phyloP scores from a whole-genome alignment of 306 rosid genomes.

The Inga oerstediana region DNA sequence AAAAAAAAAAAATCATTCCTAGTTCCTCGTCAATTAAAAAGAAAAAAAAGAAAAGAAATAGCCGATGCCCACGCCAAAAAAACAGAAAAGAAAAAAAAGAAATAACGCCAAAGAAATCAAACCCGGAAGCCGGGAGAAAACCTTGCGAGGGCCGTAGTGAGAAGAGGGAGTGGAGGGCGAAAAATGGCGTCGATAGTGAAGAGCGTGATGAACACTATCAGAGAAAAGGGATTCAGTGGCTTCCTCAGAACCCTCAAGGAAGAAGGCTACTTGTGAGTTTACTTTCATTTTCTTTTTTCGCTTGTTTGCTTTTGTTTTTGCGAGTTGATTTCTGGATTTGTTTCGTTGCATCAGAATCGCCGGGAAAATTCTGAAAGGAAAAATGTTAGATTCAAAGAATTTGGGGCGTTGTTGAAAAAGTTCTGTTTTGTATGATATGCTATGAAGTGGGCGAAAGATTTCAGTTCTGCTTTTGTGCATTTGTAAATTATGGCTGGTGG shows the following conservation, averaged over 20 bases:
- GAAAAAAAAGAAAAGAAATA: too few relatives aligned
- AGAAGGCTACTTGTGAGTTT: constrained; percentile 74
- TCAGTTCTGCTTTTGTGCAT: background rate
- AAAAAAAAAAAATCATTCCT: too few relatives aligned
- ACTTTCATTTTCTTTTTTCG: background rate
- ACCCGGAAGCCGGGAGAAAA: background rate
- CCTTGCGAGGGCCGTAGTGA: background rate
- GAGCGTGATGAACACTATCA: constrained; percentile 60
- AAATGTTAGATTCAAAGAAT: constrained; percentile 11
- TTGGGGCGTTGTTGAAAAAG: background rate
- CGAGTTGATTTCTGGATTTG: background rate
- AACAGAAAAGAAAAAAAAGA: background rate
- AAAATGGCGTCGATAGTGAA: constrained; percentile 88
- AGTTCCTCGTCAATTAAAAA: too few relatives aligned
- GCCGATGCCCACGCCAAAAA: too few relatives aligned
- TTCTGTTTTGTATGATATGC: background rate
- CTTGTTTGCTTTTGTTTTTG: background rate
- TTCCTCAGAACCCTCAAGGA: constrained; percentile 71
- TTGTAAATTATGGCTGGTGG: background rate
- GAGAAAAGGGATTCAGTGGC: constrained; percentile 70
- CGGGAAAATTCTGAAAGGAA: background rate
- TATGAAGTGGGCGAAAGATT: constrained; percentile 24
- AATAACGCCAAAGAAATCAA: background rate
- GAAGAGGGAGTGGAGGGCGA: constrained; percentile 8
- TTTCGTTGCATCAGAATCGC: background rate